Percentiles rank a stretch among this genome's conserved stretches.
Evolutionary conservation across 2,329 filamentous ascomycete species (phyloP).

Genomic region (Cladobotryum protrusum): DNA sequence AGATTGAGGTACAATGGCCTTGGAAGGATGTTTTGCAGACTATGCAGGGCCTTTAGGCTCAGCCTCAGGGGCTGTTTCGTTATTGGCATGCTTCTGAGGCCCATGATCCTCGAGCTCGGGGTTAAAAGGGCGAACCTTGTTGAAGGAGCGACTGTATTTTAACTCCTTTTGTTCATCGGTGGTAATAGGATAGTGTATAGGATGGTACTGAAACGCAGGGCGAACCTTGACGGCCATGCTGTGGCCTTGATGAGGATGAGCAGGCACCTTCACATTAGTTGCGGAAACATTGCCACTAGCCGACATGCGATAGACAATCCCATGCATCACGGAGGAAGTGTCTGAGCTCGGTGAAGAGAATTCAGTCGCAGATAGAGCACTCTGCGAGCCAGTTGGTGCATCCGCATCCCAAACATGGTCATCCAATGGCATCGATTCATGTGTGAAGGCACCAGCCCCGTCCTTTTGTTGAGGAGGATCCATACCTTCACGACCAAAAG

Average conservation of each 20-base stretch:
- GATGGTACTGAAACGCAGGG: conserved; percentile 18
- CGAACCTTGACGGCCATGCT: conserved; percentile 20
- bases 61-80: no score
- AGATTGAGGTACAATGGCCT: no score
- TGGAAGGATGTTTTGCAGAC: no score
- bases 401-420: conserved; percentile 16
- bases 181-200: conserved; percentile 7
- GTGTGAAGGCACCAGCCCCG: conserved; percentile 1
- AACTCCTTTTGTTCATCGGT: conserved; percentile 2
- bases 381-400: conserved; percentile 2
- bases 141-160: conserved; percentile 4
- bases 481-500: conserved; percentile 1
- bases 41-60: no score
- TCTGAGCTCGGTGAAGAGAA: conserved; percentile 16
- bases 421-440: conserved; percentile 15
- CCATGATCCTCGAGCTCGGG: background rate
- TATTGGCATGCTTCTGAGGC: no score
- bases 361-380: conserved; percentile 4
- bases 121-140: conserved; percentile 17
- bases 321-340: conserved; percentile 10
- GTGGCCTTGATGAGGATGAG: conserved; percentile 17
- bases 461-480: background rate
- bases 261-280: conserved; percentile 10
- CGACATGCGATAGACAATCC: conserved; percentile 15
- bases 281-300: conserved; percentile 12